These are phyloP conservation scores for Macrolepiota fuliginosa DNA, from an alignment of 768 basidiomycete species.

Conservation along the genomic window DNA sequence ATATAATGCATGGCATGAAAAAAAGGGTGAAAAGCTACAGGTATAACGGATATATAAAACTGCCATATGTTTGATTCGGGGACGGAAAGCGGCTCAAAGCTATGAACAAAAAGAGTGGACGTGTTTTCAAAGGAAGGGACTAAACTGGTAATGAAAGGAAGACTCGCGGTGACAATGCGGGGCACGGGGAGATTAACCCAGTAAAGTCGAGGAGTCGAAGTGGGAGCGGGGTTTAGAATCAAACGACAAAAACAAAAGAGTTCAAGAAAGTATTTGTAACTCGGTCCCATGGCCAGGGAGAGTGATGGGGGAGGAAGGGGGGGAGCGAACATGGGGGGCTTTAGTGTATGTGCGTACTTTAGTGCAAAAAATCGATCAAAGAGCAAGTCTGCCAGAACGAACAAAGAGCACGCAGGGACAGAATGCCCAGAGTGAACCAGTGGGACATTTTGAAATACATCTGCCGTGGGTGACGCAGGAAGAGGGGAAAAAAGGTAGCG, in stretches of 20 bases:
- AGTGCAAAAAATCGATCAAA: background rate
- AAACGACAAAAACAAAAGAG: constrained; percentile 9
- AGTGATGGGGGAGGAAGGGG: background rate
- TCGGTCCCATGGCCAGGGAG: constrained; percentile 10
- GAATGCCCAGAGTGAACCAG: background rate
- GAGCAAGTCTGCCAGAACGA: background rate
- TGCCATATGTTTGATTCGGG: constrained; percentile 7
- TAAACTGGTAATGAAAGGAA: constrained; percentile 12
- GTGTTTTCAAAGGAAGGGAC: constrained; percentile 10
- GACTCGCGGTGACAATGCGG: constrained; percentile 11
- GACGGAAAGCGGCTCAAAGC: constrained; percentile 2
- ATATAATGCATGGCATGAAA: constrained; percentile 12
- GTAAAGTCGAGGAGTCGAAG: background rate
- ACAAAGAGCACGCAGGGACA: constrained; percentile 2
- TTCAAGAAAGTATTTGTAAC: constrained; percentile 10
- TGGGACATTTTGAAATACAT: background rate
- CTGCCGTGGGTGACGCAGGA: constrained; percentile 4
- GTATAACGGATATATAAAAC: constrained; percentile 11
- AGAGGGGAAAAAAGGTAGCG: background rate
- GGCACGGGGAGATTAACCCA: background rate
- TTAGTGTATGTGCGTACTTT: constrained; percentile 11
- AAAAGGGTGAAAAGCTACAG: constrained; percentile 2
- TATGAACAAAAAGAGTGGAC: constrained; percentile 7
- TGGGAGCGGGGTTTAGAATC: constrained; percentile 1
- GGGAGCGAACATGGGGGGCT: background rate